Conservation (phyloP, 495 filamentous ascomycete genomes). For the Aspergillus indologenus region DNA sequence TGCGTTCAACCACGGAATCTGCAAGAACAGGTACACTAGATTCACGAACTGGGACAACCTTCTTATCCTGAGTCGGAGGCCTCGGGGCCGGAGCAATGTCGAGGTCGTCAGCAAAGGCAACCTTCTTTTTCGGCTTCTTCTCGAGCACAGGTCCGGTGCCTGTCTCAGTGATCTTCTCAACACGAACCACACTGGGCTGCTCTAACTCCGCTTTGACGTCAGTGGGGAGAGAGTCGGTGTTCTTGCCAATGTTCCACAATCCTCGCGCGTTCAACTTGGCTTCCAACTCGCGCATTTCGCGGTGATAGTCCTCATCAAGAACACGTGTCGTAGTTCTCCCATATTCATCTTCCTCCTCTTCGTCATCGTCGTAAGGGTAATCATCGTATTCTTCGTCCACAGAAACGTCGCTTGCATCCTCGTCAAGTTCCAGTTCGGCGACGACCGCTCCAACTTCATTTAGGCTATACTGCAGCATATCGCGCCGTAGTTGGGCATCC, state of each 20-base stretch:
- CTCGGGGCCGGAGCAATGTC: slow-evolving; percentile 60
- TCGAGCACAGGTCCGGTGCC: slow-evolving; percentile 14
- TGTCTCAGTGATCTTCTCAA: slow-evolving; percentile 12
- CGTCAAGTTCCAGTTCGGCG: slow-evolving; percentile 86
- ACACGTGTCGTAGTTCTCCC: slow-evolving; percentile 63
- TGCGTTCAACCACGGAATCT: slow-evolving; percentile 50
- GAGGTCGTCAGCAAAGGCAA: slow-evolving; percentile 73
- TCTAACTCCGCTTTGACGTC: slow-evolving; percentile 33
- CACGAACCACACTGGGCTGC: slow-evolving; percentile 21
- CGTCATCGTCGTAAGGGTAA: slow-evolving; percentile 50
- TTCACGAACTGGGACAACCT: slow-evolving; percentile 35
- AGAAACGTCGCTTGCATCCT: slow-evolving; percentile 57
- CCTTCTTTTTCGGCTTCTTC: slow-evolving; percentile 60
- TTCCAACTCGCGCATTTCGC: slow-evolving; percentile 82
- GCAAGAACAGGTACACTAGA: slow-evolving; percentile 32
- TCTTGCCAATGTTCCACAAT: slow-evolving; percentile 52
- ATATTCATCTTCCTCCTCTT: slow-evolving; percentile 62
- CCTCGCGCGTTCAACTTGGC: slow-evolving; percentile 59
- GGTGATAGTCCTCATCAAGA: slow-evolving; percentile 67
- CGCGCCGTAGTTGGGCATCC: slow-evolving; percentile 73
- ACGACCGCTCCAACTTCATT: slow-evolving; percentile 84
- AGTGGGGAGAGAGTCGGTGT: slow-evolving; percentile 32
- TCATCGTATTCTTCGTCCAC: slow-evolving; percentile 55
- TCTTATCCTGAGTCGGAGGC: slow-evolving; percentile 25
- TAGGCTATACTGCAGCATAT: slow-evolving; percentile 91